A percentile compares a stretch with the other conserved stretches of the same genome.
Evolutionary conservation across 306 rosid species (phyloP).

Genomic region (Cucurbita maxima): DNA sequence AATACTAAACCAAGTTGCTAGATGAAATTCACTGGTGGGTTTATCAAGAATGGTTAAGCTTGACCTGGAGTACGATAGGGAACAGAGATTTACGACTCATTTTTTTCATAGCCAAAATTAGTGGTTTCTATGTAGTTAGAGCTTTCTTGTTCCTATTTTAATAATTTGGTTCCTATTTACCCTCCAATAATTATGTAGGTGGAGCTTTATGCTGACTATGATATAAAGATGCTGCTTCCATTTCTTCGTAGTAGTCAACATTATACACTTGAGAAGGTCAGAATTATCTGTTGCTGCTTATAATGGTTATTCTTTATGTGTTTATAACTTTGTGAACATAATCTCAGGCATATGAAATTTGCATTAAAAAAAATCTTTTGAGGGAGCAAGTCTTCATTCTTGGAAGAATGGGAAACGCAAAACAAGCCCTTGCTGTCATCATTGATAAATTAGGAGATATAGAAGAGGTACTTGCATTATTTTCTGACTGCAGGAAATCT

Average conservation of each 20-base stretch:
- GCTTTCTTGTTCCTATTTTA: background rate
- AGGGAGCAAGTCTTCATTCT: conserved; percentile 90
- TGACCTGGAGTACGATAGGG: background rate
- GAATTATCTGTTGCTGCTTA: background rate
- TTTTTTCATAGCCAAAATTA: background rate
- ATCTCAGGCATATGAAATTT: conserved; percentile 79
- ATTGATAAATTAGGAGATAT: conserved; percentile 81
- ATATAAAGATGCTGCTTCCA: conserved; percentile 80
- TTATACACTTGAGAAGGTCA: conserved; percentile 89
- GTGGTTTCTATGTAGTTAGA: background rate
- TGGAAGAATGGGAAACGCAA: conserved; percentile 94
- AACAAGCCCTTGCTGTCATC: conserved; percentile 71
- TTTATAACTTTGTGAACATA: background rate
- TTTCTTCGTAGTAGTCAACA: conserved; percentile 96
- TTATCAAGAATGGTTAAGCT: background rate
- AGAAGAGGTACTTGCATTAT: conserved; percentile 56
- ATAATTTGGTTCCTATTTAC: background rate
- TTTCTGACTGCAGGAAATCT: conserved; percentile 5
- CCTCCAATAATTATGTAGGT: conserved; percentile 28
- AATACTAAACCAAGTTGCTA: background rate
- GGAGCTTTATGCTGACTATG: conserved; percentile 93
- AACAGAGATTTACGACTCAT: background rate
- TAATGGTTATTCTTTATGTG: background rate
- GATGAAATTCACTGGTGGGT: background rate
- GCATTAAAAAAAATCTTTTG: conserved; percentile 46